These are phyloP conservation scores for Arabis hirsuta DNA, from an alignment of 345 rosid genomes.

Conservation along the genomic window DNA sequence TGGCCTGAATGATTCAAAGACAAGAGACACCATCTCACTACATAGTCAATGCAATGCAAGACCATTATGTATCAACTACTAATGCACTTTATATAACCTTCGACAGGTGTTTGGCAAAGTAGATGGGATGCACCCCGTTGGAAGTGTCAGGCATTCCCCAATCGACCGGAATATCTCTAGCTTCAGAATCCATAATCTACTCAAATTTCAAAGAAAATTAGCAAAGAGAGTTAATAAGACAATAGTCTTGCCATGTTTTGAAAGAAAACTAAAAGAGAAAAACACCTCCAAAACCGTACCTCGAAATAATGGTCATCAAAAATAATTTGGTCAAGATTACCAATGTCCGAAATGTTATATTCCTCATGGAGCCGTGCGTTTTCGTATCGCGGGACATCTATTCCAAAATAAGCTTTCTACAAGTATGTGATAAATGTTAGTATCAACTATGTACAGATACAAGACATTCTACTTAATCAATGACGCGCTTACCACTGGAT, in stretches of 20 bases:
- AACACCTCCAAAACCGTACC: conserved; percentile 48
- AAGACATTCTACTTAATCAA: conserved; percentile 34
- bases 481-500: conserved; percentile 79
- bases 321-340: conserved; percentile 50
- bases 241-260: conserved; percentile 28
- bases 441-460: conserved; percentile 2
- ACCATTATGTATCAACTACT: conserved; percentile 21
- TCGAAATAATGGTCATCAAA: conserved; percentile 75
- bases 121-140: conserved; percentile 73
- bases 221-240: conserved; percentile 22
- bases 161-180: conserved; percentile 62
- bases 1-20: conserved; percentile 54
- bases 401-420: conserved; percentile 86
- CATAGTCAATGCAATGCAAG: conserved; percentile 22
- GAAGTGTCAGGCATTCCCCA: conserved; percentile 92
- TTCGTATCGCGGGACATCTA: conserved; percentile 69
- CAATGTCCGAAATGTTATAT: conserved; percentile 54
- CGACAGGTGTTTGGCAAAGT: conserved; percentile 85
- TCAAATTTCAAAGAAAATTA: conserved; percentile 21
- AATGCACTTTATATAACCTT: conserved; percentile 71
- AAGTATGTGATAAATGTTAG: conserved; percentile 12
- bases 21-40: conserved; percentile 31
- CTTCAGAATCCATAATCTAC: conserved; percentile 77
- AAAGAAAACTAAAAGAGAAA: conserved; percentile 25
- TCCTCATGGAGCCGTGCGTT: conserved; percentile 57